These are phyloP conservation scores for Fonsecaea monophora DNA, from an alignment of 2,329 filamentous ascomycete genomes.

Conservation along the genomic window DNA sequence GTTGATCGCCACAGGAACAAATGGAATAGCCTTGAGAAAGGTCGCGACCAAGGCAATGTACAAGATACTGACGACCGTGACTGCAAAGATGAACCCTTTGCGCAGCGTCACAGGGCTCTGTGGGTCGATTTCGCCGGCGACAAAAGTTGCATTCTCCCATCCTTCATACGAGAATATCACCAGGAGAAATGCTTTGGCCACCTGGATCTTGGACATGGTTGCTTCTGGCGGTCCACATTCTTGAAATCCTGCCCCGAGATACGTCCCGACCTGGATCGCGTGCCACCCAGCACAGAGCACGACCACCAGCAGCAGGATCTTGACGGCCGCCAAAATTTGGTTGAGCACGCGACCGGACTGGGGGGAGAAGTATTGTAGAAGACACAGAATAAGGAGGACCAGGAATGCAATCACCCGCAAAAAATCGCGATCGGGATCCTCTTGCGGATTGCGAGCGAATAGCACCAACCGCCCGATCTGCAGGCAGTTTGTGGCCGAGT, in stretches of 20 bases:
- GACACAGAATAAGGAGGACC: background rate
- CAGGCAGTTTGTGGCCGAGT: slow-evolving; percentile 8
- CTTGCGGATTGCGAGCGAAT: slow-evolving; percentile 5
- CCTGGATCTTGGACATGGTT: slow-evolving; percentile 5
- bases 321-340: slow-evolving; percentile 1
- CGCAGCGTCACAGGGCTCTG: slow-evolving; percentile 13
- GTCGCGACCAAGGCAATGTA: slow-evolving; percentile 6
- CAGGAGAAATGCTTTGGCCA: slow-evolving; percentile 9
- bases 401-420: slow-evolving; percentile 1
- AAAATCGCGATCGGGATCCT: slow-evolving; percentile 7
- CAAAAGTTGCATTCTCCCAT: slow-evolving; percentile 12
- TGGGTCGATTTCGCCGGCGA: slow-evolving; percentile 7
- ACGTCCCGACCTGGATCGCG: slow-evolving; percentile 1
- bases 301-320: background rate
- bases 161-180: slow-evolving; percentile 13
- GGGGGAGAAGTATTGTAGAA: slow-evolving; percentile 8
- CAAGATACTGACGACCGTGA: slow-evolving; percentile 6
- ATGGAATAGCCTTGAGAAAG: slow-evolving; percentile 3
- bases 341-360: slow-evolving; percentile 3
- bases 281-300: slow-evolving; percentile 10
- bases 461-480: slow-evolving; percentile 2
- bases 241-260: slow-evolving; percentile 1
- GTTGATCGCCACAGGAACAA: slow-evolving; percentile 11
- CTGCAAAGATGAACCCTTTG: slow-evolving; percentile 9
- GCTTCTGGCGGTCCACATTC: background rate